These are phyloP conservation scores for Wakefieldia striispora DNA, from an alignment of 768 basidiomycete species.

Conservation along the genomic window DNA sequence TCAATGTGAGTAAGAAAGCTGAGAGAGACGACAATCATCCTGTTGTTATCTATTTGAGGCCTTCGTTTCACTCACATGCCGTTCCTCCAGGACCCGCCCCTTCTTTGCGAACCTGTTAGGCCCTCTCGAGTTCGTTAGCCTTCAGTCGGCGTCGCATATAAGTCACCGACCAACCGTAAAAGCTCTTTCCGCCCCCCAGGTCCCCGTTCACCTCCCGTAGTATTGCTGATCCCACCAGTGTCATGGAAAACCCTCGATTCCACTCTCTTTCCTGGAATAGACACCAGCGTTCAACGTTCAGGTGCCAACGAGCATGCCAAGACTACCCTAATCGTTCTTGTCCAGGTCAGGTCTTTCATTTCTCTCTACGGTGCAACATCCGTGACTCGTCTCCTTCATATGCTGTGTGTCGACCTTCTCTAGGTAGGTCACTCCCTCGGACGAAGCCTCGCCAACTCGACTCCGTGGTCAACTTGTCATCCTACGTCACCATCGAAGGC, in stretches of 20 bases:
- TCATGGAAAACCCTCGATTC: conserved; percentile 39
- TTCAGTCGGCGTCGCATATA: no score
- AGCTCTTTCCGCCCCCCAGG: no score
- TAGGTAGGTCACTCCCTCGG: conserved; percentile 52
- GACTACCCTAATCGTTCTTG: conserved; percentile 44
- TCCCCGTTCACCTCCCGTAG: conserved; percentile 32
- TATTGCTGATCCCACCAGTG: conserved; percentile 50
- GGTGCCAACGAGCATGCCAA: conserved; percentile 46
- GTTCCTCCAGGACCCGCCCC: no score
- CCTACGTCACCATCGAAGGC: conserved; percentile 31
- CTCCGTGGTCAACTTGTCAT: conserved; percentile 48
- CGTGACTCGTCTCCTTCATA: conserved; percentile 32
- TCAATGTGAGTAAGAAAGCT: conserved; percentile 7
- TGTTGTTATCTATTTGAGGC: conserved; percentile 22
- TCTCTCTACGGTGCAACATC: conserved; percentile 34
- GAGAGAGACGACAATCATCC: no score
- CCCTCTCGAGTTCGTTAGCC: no score
- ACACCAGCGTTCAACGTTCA: conserved; percentile 37
- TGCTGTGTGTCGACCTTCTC: not conserved
- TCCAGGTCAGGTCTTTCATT: conserved; percentile 42
- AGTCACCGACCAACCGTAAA: no score
- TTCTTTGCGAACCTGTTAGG: no score
- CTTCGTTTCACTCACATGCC: no score
- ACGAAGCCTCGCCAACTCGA: conserved; percentile 52
- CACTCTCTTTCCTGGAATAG: conserved; percentile 54